Base-by-base conservation (phyloP, 495 filamentous ascomycete genomes). In the Pyrenula aspistea region DNA sequence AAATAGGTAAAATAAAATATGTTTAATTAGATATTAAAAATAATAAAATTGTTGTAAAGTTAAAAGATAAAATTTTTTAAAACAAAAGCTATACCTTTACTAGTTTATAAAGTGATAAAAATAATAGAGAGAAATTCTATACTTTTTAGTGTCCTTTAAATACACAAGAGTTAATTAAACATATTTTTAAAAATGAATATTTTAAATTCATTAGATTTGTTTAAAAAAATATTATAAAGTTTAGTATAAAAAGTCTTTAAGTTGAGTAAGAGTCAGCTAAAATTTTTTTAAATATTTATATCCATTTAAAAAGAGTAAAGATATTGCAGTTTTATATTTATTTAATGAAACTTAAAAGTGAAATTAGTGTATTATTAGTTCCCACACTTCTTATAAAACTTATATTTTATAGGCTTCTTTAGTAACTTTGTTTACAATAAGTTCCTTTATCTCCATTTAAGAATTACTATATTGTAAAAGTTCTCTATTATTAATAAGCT, bases 1-100 rank as follows among this genome's bases (percentile, higher is more conserved):
- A 70, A 49, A 61, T 70, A 67, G 0, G 67, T 57, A 42, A 72
- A 68, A 12, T 65, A 61, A 62, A 65, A 71, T 3, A 63, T 60
- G 22, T 66, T 56, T 20, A 58, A 23, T 31, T 68, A 51, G 4
- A 10, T 4, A 20, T 52, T 19, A 20, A 52, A 20, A 10, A 52
- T 24, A 20, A 52, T 19, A 20, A 52, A 24, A 24, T 52, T 52
- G 20, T 20, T 21, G 50, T 19, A 52, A 20, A 20, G 8, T 10
- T 52, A 8, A 10, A 52, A 19, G 10, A 52, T 19, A 24, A 21
- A 20, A 52, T 52, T 20, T 24, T 52, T 8, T 52, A 19, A 52
- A 4, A 24, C 50, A 8, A 24, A 52, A 24, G 50, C 10, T 20
- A 52, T 19, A 21, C 10, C 19, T 8, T 52, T 19, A 52, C n/a